Conservation (phyloP, 345 rosid genomes). For the Linum lewisii region DNA sequence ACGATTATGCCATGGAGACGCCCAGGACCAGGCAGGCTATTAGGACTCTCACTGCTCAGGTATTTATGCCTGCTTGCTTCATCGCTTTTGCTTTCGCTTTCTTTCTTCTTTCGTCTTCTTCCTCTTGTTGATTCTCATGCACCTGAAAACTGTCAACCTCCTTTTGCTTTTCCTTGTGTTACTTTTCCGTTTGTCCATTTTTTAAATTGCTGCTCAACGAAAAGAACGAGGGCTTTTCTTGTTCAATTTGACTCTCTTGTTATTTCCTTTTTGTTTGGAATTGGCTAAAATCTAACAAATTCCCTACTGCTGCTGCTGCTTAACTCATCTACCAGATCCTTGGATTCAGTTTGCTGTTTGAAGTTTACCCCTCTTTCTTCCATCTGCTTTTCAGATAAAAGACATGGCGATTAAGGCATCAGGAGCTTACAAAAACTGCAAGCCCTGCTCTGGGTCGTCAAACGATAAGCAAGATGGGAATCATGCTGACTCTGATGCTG, state of each 20-base stretch:
- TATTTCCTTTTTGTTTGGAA: conserved; percentile 1
- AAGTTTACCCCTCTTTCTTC: conserved; percentile 1
- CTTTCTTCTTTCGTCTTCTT: neutral
- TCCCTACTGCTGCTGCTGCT: too few relatives aligned
- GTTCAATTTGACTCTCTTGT: neutral
- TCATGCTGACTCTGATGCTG: conserved; percentile 23
- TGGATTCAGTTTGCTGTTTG: neutral
- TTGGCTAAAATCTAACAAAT: neutral
- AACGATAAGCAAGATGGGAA: conserved; percentile 2
- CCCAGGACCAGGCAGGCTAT: conserved; percentile 63
- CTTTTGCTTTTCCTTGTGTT: neutral
- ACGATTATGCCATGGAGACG: conserved; percentile 41
- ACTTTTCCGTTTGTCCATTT: neutral
- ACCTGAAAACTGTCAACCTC: neutral
- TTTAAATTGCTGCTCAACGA: neutral
- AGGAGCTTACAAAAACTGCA: conserved; percentile 25
- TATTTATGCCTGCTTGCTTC: conserved; percentile 10
- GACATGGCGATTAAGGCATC: conserved; percentile 30
- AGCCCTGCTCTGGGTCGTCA: conserved; percentile 19
- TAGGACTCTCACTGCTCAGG: conserved; percentile 87
- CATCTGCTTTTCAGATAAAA: conserved; percentile 11
- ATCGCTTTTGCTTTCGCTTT: too few relatives aligned
- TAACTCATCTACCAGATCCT: neutral
- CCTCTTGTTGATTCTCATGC: too few relatives aligned
- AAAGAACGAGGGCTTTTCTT: neutral